Percentiles rank a stretch among this genome's conserved stretches.
These are phyloP conservation scores for Pyronema domesticum DNA, from an alignment of 495 filamentous ascomycete species.

Conservation along the genomic window DNA sequence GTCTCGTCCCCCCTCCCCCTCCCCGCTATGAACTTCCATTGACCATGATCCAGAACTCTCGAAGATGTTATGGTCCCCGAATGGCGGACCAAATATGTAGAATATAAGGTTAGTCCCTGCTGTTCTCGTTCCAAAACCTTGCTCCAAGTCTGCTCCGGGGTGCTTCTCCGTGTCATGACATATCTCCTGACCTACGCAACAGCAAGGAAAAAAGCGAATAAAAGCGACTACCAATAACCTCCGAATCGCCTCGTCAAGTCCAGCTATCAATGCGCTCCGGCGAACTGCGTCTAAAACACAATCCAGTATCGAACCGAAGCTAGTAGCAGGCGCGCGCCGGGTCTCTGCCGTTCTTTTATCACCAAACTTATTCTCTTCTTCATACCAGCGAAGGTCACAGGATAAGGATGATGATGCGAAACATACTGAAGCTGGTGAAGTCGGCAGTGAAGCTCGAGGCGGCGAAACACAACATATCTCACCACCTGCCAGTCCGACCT, in stretches of 20 bases:
- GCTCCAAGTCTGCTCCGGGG: not conserved
- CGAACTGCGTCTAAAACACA: not conserved
- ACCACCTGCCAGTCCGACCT: no score
- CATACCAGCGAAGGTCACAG: no score
- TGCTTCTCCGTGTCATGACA: not conserved
- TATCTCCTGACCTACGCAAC: not conserved
- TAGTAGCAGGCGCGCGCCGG: no score
- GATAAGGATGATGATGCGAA: no score
- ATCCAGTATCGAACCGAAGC: no score
- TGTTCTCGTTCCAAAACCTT: not conserved
- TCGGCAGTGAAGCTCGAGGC: no score
- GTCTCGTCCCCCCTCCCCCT: not conserved
- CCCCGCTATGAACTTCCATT: not conserved
- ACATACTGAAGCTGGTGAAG: no score
- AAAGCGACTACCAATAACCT: conserved; percentile 14
- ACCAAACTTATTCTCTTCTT: no score
- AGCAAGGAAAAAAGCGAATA: conserved; percentile 24
- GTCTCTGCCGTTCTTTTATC: no score
- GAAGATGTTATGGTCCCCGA: conserved; percentile 25
- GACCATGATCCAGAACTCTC: conserved; percentile 12
- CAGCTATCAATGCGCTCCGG: conserved; percentile 1
- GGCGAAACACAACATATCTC: no score
- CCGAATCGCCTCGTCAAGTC: conserved; percentile 4
- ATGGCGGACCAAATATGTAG: conserved; percentile 24
- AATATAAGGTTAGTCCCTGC: conserved; percentile 19